Conservation (phyloP, 2,329 filamentous ascomycete species). For the Neonectria sp. region DNA sequence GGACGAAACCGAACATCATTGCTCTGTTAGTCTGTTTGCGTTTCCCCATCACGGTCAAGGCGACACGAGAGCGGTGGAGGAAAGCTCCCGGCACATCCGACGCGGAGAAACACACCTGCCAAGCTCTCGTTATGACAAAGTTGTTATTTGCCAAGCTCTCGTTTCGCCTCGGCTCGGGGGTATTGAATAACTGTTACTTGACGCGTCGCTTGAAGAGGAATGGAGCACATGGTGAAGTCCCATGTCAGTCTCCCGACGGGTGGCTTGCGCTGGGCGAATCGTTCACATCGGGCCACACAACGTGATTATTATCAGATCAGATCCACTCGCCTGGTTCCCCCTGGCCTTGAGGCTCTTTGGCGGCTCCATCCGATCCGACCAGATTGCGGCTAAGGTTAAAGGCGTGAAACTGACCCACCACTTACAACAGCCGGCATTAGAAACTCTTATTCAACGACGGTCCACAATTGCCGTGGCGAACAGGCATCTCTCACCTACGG, state of each 20-base stretch:
- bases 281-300: slow-evolving; percentile 34
- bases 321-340: slow-evolving; percentile 36
- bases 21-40: neutral
- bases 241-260: slow-evolving; percentile 25
- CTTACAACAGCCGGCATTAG: slow-evolving; percentile 43
- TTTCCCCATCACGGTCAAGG: neutral
- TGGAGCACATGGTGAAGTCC: slow-evolving; percentile 4
- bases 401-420: slow-evolving; percentile 29
- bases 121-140: neutral
- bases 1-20: slow-evolving; percentile 18
- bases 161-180: neutral
- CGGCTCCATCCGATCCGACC: slow-evolving; percentile 38
- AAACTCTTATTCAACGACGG: slow-evolving; percentile 50
- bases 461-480: slow-evolving; percentile 39
- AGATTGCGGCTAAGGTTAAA: slow-evolving; percentile 33
- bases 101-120: neutral
- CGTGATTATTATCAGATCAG: slow-evolving; percentile 42
- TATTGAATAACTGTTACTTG: neutral
- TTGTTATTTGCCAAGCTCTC: neutral
- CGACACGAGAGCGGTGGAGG: neutral
- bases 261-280: slow-evolving; percentile 36
- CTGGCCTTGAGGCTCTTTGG: slow-evolving; percentile 36
- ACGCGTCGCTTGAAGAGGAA: slow-evolving; percentile 11
- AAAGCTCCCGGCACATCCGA: slow-evolving; percentile 1
- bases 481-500: slow-evolving; percentile 21